These are phyloP conservation scores for Coemansia sp. DNA, from an alignment of 192 early-diverging fungal genomes.

Conservation along the genomic window DNA sequence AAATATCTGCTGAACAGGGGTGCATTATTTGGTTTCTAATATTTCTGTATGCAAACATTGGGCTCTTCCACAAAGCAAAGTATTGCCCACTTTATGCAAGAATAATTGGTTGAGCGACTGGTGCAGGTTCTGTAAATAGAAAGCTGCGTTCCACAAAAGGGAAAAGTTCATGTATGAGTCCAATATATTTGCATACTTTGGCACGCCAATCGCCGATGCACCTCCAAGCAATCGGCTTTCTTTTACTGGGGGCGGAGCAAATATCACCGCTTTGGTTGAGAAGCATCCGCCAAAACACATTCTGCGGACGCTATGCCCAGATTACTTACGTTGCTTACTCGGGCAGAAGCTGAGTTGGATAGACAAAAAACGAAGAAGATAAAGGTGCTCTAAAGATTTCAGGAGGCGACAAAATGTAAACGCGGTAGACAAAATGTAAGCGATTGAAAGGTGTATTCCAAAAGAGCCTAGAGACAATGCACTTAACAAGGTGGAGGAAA, in stretches of 20 bases:
- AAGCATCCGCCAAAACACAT: not conserved
- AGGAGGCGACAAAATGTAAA: not conserved
- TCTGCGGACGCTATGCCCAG: not conserved
- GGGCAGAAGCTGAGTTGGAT: not conserved
- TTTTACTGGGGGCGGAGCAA: not conserved
- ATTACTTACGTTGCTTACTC: not conserved
- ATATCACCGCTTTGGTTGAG: not conserved
- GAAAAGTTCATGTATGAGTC: slow-evolving; percentile 6
- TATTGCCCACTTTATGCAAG: not conserved
- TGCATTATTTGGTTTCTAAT: not conserved
- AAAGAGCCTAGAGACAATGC: not conserved
- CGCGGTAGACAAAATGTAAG: not conserved
- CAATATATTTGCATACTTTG: slow-evolving; percentile 1
- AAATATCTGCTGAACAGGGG: not conserved
- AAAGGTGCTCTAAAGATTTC: not conserved
- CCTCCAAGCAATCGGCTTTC: not conserved
- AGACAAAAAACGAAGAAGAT: not conserved
- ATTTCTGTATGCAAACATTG: not conserved
- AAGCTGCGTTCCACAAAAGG: not conserved
- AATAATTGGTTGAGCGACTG: not conserved
- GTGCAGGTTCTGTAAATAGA: not conserved
- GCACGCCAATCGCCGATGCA: slow-evolving; percentile 1
- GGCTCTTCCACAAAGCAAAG: not conserved
- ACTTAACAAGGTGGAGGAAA: not conserved
- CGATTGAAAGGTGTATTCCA: not conserved